Conservation (phyloP, 2,329 filamentous ascomycete species). For the Zymoseptoria ardabiliae region DNA sequence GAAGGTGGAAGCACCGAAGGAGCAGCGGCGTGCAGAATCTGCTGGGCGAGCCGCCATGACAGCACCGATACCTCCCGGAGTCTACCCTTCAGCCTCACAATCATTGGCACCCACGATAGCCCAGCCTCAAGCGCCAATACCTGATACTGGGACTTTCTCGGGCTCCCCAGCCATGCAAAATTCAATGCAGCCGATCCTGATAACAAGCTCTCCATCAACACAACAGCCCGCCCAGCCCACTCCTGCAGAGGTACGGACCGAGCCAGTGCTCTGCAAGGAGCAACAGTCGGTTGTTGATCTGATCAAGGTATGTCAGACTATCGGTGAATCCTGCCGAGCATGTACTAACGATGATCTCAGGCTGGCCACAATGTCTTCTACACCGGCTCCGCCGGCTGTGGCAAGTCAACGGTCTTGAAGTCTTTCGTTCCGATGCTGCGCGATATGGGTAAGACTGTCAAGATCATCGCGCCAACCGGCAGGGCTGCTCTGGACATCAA, state of each 20-base stretch:
- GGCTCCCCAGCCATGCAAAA: not conserved
- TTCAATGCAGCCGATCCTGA: not conserved
- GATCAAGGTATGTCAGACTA: constrained; percentile 5
- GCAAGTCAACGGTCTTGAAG: constrained; percentile 51
- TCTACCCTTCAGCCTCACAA: not conserved
- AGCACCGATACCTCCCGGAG: not conserved
- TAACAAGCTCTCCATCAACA: not conserved
- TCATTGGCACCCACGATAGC: not conserved
- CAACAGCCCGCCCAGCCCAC: not conserved
- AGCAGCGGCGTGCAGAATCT: not conserved
- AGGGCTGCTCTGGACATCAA: constrained; percentile 51
- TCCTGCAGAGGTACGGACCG: not conserved
- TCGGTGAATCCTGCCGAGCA: not conserved
- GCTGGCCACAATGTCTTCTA: constrained; percentile 54
- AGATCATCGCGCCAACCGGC: constrained; percentile 54
- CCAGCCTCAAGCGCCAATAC: not conserved
- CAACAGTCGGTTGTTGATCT: constrained; percentile 14
- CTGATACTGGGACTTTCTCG: not conserved
- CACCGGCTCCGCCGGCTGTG: constrained; percentile 56
- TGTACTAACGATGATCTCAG: not conserved
- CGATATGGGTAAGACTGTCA: constrained; percentile 33
- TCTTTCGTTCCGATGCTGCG: constrained; percentile 39
- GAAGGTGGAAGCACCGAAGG: not conserved
- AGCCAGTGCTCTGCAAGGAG: constrained; percentile 10
- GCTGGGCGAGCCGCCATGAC: not conserved